phyloP scores from a whole-genome alignment of 2,329 filamentous ascomycete species.

The Neophaeococcomyces mojaviensis region DNA sequence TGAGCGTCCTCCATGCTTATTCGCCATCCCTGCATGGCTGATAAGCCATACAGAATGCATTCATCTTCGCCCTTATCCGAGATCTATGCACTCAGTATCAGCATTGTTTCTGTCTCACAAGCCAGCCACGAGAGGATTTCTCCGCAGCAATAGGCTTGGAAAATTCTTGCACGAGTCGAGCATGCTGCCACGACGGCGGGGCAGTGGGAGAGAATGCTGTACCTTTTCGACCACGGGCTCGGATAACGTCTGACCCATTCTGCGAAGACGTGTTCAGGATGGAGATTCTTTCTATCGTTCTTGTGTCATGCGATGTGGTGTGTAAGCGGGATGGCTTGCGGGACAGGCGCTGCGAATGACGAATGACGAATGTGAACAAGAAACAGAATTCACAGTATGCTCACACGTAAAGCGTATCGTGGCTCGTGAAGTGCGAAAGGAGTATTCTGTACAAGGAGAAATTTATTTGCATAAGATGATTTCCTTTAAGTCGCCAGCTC shows the following conservation, averaged over 20 bases:
- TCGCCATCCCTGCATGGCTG: slow-evolving; percentile 99
- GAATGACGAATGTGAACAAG: not conserved
- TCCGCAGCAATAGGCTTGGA: not conserved
- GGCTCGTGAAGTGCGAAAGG: not conserved
- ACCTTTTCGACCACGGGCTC: slow-evolving; percentile 99
- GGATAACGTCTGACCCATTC: slow-evolving; percentile 98
- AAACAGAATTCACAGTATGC: not conserved
- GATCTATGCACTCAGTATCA: slow-evolving; percentile 47
- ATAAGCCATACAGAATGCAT: slow-evolving; percentile 84
- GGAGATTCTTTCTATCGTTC: not conserved
- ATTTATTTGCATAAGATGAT: not conserved
- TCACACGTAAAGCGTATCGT: not conserved
- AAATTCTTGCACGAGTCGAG: slow-evolving; percentile 3
- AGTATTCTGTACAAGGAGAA: not conserved
- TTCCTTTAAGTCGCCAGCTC: no score
- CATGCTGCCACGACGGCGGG: not conserved
- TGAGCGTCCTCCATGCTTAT: slow-evolving; percentile 99
- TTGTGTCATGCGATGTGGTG: slow-evolving; percentile 1
- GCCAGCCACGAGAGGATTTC: not conserved
- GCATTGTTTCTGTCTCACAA: not conserved
- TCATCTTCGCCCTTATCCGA: slow-evolving; percentile 90
- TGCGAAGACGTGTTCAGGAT: slow-evolving; percentile 26
- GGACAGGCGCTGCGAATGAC: slow-evolving; percentile 1
- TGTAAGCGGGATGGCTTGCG: not conserved
- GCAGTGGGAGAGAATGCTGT: slow-evolving; percentile 29